Base-by-base conservation (phyloP, 371 early-diverging fungal genomes). In the Blastocladiella emersonii region DNA sequence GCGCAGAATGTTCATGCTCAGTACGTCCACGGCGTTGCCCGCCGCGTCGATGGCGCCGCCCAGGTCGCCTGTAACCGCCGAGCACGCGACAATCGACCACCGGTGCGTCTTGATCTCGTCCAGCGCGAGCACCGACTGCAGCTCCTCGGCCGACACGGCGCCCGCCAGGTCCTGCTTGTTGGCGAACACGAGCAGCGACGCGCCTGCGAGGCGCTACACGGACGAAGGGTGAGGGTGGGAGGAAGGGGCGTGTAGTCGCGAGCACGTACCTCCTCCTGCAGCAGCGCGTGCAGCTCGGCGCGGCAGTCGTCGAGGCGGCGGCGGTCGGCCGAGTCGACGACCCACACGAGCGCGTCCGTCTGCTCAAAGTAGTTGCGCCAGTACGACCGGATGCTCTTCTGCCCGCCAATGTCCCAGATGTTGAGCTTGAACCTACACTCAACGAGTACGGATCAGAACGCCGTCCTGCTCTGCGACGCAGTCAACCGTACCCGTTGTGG, bases 341-440 rank as follows among this genome's bases (percentile, higher is more conserved):
- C 99, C 94, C 96, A 99, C 13, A 99, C 86, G 19, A 99, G 75
- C 0, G 95, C 99, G 68, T 99, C 99, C 0, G 96, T 96, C 62
- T 93, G 89, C 72, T 98, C 99, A 84, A 97, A 99, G 75, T 99
- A 99, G 76, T 98, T 99, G 56, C 96, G 80, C 99, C 99, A 99
- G 71, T 96, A 99, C 4, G 93, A 88, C 45, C 98, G 83, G 64
- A 99, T 93, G 0, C 92, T 87, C 64, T 87, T 87, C 71, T 99
- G 99, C 0, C 99, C 99, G 37, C 99, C 99, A 34, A 99, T 91
- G 74, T 99, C 99, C 92, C 95, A 91, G 57, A 94, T 75, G 68
- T 91, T 89, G 63, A 97, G 74, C 66, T 81, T 84, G 77, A 80
- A 90, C 12, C n/a, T n/a, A n/a, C n/a, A n/a, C n/a, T n/a, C n/a